Conservation (phyloP, 345 rosid species). For the Camelina laxa region DNA sequence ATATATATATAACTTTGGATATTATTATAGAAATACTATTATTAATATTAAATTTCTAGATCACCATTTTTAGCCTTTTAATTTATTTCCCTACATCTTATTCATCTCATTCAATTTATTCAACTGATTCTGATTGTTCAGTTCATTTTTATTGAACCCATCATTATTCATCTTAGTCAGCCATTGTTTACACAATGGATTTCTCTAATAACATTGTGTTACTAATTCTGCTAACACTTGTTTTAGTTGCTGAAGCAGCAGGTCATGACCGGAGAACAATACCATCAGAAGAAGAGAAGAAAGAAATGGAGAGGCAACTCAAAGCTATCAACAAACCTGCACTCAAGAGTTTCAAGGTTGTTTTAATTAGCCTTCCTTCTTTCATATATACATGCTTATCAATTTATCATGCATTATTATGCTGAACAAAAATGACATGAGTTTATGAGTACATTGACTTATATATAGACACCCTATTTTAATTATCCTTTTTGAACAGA, state of each 20-base stretch:
- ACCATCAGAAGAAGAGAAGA: constrained; percentile 34
- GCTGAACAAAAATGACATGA: constrained; percentile 1
- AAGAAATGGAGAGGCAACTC: constrained; percentile 41
- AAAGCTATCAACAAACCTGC: constrained; percentile 45
- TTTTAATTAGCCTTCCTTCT: not conserved
- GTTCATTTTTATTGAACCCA: too few relatives aligned
- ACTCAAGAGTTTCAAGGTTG: constrained; percentile 43
- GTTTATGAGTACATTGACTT: not conserved
- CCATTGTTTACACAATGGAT: too few relatives aligned
- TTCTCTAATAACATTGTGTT: not conserved
- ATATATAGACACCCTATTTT: not conserved
- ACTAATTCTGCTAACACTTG: constrained; percentile 12
- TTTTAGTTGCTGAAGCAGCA: constrained; percentile 17
- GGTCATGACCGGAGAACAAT: not conserved
- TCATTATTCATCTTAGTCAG: too few relatives aligned
- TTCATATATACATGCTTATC: not conserved
- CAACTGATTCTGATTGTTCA: too few relatives aligned
- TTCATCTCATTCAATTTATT: too few relatives aligned
- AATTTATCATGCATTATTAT: not conserved
- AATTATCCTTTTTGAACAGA: constrained; percentile 28
- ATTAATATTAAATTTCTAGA: too few relatives aligned
- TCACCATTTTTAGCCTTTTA: too few relatives aligned
- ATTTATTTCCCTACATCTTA: too few relatives aligned
- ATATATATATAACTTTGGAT: too few relatives aligned
- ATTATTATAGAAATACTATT: too few relatives aligned